phyloP scores from a whole-genome alignment of 306 rosid species.

The Lathyrus oleraceus region DNA sequence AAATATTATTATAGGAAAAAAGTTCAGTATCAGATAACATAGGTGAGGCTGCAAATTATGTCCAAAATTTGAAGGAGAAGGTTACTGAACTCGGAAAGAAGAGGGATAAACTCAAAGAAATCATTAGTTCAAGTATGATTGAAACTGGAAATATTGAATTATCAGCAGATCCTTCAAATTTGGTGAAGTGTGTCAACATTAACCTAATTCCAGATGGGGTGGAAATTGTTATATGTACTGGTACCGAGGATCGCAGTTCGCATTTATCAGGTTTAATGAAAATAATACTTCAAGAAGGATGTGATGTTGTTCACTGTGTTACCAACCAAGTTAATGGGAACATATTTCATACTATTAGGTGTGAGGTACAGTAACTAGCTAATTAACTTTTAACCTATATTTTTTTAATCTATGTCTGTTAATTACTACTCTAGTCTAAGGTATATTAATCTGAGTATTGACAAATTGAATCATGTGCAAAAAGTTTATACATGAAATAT shows the following conservation, averaged over 20 bases:
- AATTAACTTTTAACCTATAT: not conserved
- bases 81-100: slow-evolving; percentile 22
- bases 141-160: slow-evolving; percentile 8
- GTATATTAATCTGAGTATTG: not conserved
- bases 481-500: not conserved
- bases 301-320: slow-evolving; percentile 39
- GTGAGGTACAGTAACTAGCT: slow-evolving; percentile 26
- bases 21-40: slow-evolving; percentile 43
- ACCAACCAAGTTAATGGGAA: slow-evolving; percentile 37
- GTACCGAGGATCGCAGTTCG: not conserved
- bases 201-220: slow-evolving; percentile 25
- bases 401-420: not conserved
- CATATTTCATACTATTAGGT: slow-evolving; percentile 31
- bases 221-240: slow-evolving; percentile 34
- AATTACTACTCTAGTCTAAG: slow-evolving; percentile 6
- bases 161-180: slow-evolving; percentile 9
- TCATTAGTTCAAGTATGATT: not conserved
- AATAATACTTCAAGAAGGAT: slow-evolving; percentile 40
- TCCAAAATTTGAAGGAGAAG: slow-evolving; percentile 33
- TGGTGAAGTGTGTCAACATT: slow-evolving; percentile 27
- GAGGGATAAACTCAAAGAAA: slow-evolving; percentile 39
- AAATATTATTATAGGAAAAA: slow-evolving; percentile 32
- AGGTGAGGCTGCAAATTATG: slow-evolving; percentile 40
- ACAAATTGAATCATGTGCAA: not conserved
- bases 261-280: slow-evolving; percentile 33